Conservation (phyloP, 352 stramenopile genomes). For the Phytopythium boreale region DNA sequence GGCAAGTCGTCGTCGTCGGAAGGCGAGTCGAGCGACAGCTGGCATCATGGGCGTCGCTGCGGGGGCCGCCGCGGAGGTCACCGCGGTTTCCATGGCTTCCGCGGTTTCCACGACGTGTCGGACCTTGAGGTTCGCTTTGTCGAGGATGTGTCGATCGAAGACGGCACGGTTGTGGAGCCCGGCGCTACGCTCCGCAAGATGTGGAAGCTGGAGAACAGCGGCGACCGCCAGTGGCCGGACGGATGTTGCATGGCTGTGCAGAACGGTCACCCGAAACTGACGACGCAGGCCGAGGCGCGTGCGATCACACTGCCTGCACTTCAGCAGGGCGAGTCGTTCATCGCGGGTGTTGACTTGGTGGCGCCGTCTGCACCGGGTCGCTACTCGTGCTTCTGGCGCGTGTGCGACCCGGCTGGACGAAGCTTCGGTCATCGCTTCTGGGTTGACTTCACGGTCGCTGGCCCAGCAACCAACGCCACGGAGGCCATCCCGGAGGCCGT, state of each 20-base stretch:
- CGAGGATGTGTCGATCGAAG: constrained; percentile 73
- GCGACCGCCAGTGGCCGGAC: constrained; percentile 41
- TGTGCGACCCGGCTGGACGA: constrained; percentile 53
- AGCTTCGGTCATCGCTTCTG: constrained; percentile 86
- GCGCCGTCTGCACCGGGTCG: constrained; percentile 39
- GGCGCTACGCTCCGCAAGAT: constrained; percentile 56
- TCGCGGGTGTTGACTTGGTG: constrained; percentile 29
- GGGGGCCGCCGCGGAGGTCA: constrained; percentile 6
- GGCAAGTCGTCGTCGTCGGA: constrained; percentile 11
- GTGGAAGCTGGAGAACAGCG: constrained; percentile 78
- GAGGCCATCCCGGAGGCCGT: neutral
- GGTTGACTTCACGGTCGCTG: constrained; percentile 68
- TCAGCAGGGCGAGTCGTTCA: constrained; percentile 26
- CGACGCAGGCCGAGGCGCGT: constrained; percentile 21
- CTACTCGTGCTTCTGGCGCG: constrained; percentile 83
- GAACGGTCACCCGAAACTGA: constrained; percentile 28
- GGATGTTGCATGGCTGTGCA: constrained; percentile 47
- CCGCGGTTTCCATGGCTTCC: constrained; percentile 13
- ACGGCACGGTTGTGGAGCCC: constrained; percentile 61
- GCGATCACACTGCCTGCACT: constrained; percentile 31
- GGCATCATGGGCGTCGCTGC: neutral
- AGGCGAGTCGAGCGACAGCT: constrained; percentile 7
- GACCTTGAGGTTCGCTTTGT: constrained; percentile 55
- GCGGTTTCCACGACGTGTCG: constrained; percentile 7
- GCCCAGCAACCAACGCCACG: neutral